Percentiles rank a stretch among this genome's conserved stretches.
These are phyloP conservation scores for Cladosporium velox DNA, from an alignment of 2,329 filamentous ascomycete species.

Conservation along the genomic window DNA sequence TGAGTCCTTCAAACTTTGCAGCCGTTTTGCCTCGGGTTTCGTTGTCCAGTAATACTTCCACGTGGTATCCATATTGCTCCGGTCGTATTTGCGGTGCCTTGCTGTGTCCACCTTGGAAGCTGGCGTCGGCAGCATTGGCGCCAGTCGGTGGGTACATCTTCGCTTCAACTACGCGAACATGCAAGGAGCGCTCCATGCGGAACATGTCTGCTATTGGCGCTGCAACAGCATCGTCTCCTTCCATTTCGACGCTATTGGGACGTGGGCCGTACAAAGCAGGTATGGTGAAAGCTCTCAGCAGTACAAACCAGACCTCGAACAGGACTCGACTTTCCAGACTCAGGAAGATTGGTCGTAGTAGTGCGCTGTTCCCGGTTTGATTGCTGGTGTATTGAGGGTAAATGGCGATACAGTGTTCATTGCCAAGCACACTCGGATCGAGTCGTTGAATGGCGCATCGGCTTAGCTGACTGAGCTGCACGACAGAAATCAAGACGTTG, in stretches of 20 bases:
- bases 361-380: slow-evolving; percentile 66
- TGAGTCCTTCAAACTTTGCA: slow-evolving; percentile 68
- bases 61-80: slow-evolving; percentile 67
- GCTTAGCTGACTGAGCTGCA: slow-evolving; percentile 85
- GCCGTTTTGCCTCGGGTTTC: slow-evolving; percentile 76
- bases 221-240: slow-evolving; percentile 27
- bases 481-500: slow-evolving; percentile 73
- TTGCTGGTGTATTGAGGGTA: slow-evolving; percentile 87
- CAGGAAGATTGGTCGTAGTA: slow-evolving; percentile 86
- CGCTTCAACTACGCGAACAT: slow-evolving; percentile 63
- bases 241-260: slow-evolving; percentile 30
- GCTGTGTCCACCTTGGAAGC: slow-evolving; percentile 30
- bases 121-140: slow-evolving; percentile 23
- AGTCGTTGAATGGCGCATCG: slow-evolving; percentile 88
- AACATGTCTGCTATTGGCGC: slow-evolving; percentile 55
- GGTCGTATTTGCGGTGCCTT: slow-evolving; percentile 21
- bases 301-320: slow-evolving; percentile 97
- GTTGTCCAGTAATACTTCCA: slow-evolving; percentile 77
- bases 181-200: slow-evolving; percentile 63
- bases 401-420: slow-evolving; percentile 91
- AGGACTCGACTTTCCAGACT: slow-evolving; percentile 81
- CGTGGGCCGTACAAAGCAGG: slow-evolving; percentile 78
- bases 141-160: slow-evolving; percentile 49
- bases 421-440: slow-evolving; percentile 85
- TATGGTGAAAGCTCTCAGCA: slow-evolving; percentile 86